Base-by-base conservation (phyloP, 225 moss, liverwort and hornwort genomes). In the Asterella californica region DNA sequence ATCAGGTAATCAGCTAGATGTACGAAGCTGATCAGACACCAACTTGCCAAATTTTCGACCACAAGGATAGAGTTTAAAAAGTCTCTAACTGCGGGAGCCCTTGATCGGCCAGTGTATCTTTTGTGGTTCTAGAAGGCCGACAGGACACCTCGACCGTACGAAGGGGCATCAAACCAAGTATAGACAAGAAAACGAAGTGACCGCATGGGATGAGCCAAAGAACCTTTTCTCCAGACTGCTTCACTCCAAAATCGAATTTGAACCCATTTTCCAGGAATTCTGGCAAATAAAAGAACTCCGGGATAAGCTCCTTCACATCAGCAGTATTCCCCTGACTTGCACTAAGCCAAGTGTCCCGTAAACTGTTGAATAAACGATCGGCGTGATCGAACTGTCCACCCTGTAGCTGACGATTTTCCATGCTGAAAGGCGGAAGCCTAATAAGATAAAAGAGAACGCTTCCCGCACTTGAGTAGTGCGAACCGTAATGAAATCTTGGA, bases 261-360 rank as follows among this genome's bases (percentile, higher is more conserved):
- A 93, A 99, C 19, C 87, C 90, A 84, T 99, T 99, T 60, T 99
- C 95, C 61, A 99, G 79, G 75, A 99, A 99, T 84, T 99, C 99
- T 27, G 99, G 95, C 29, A 95, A 80, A 82, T 95, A 99, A 76
- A 93, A 99, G 80, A 99, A 99, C 89, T 99, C 99, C 30, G 99
- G 99, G 47, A 99, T 92, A 64, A 99, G 93, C 87, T 99, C 99
- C 79, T 99, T 99, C 46, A 99, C 99, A 88, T 99, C 99, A 38
- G 99, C 99, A 81, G 99, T 99, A 79, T 99, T 95, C 81, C 99
- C 99, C 85, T 99, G 93, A 75, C 95, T 99, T 66, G 99, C 99
- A 84, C 99, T 90, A 3, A 89, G 83, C 99, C 99, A 99, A 3
- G 99, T 93, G 74, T 99, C 99, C 24, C 90, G 91, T 83, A 99